Base-by-base conservation (phyloP, 331 rosid genomes). In the Quercus phellos region DNA sequence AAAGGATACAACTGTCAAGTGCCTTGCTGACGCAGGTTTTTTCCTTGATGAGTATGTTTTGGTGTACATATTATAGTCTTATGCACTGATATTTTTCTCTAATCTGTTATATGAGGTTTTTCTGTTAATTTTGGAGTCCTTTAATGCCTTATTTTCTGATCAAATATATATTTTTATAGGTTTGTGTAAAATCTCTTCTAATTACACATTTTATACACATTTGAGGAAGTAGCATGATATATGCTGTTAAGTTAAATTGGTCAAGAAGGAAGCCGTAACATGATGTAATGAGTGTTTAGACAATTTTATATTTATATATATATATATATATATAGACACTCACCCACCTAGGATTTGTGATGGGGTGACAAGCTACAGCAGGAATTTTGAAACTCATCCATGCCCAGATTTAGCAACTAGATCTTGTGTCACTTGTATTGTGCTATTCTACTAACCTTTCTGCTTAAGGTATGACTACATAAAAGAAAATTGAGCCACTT, bases 1-100 rank as follows among this genome's bases (percentile, higher is more conserved):
- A 3, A 79, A 81, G 74, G 81, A 83, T 74, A 86, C 88, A 55
- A 88, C 89, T 53, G 93, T 90, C 72, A 94, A 92, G 80, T 94
- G 98, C 84, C 94, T 94, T 64, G 90, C 97, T 67, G 99, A 92
- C 80, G 98, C 98, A 61, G 90, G 99, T 77, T 94, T 94, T 86
- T 94, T 94, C 86, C 98, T 94, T 55, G 89, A 92, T 68, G 99
- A 89, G 99, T 94, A 92, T 85, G 97, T 87, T 89, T 84, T 75
- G 56, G 51, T 60, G 63, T 73, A 68, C 22, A 55, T 73, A 51
- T 73, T 74, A 12, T 54, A 59, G 22, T 35, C 68, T 61, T 86
- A 29, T 74, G 66, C 77, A 73, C 60, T 60, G 60, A 55, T 29
- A 74, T 70, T 63, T 76, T 74, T 54, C 12, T 35, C 27, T 70